Percentiles rank a stretch among this genome's conserved stretches.
Conservation (phyloP, 1,139 yeast genomes). For the Hyphopichia burtonii region DNA sequence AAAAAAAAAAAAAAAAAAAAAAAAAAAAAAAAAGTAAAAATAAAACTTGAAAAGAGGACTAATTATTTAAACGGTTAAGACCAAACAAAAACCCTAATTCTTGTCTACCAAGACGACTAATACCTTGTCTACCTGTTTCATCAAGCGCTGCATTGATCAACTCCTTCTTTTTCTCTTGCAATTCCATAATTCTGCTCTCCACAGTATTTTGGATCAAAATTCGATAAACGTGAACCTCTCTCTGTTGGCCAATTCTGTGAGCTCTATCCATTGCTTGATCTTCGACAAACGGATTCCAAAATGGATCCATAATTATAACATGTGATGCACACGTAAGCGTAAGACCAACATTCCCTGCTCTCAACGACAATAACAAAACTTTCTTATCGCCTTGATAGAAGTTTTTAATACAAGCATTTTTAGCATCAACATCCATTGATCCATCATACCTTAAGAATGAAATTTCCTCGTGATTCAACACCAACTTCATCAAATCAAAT, state of each 20-base stretch:
- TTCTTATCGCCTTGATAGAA: slow-evolving; percentile 57
- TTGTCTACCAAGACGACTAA: slow-evolving; percentile 62
- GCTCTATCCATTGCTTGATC: slow-evolving; percentile 96
- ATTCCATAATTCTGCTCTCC: slow-evolving; percentile 78
- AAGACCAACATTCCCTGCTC: slow-evolving; percentile 91
- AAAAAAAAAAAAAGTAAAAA: not conserved
- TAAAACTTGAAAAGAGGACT: not conserved
- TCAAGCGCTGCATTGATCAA: slow-evolving; percentile 76
- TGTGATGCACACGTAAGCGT: slow-evolving; percentile 93
- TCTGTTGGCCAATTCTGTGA: slow-evolving; percentile 85
- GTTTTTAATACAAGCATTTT: slow-evolving; percentile 59
- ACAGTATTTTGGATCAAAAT: slow-evolving; percentile 66
- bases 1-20: not conserved
- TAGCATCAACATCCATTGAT: slow-evolving; percentile 63
- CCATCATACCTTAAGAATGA: slow-evolving; percentile 75
- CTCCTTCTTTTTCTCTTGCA: slow-evolving; percentile 73
- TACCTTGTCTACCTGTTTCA: slow-evolving; percentile 65
- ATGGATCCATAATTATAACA: slow-evolving; percentile 87
- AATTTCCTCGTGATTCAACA: slow-evolving; percentile 48
- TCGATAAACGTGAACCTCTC: slow-evolving; percentile 72
- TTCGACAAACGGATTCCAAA: slow-evolving; percentile 96
- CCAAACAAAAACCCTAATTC: slow-evolving; percentile 84
- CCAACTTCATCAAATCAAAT: slow-evolving; percentile 66
- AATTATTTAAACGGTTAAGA: slow-evolving; percentile 35
- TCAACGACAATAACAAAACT: slow-evolving; percentile 71